These are phyloP conservation scores for Rutstroemia sp. DNA, from an alignment of 2,329 filamentous ascomycete genomes.

Conservation along the genomic window DNA sequence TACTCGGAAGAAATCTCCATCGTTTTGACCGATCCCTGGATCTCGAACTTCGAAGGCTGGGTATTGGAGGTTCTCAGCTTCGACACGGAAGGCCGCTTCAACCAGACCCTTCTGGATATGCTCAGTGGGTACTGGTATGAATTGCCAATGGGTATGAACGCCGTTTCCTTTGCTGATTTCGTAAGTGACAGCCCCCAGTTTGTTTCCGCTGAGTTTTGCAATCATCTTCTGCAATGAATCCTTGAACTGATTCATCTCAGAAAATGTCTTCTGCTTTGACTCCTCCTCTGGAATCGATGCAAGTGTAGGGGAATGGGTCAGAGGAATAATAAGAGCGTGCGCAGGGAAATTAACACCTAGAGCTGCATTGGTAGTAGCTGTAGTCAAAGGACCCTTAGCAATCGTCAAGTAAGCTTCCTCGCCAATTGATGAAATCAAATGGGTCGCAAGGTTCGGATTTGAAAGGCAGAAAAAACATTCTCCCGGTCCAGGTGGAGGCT, in stretches of 20 bases:
- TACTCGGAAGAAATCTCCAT: constrained; percentile 69
- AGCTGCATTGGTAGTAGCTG: constrained; percentile 55
- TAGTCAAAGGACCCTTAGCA: constrained; percentile 82
- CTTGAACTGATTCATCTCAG: constrained; percentile 80
- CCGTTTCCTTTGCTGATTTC: constrained; percentile 79
- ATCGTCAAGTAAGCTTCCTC: constrained; percentile 83
- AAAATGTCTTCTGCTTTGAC: constrained; percentile 49
- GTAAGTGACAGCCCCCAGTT: constrained; percentile 80
- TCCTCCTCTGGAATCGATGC: constrained; percentile 50
- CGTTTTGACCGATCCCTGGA: constrained; percentile 43
- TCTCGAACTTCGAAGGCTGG: constrained; percentile 43
- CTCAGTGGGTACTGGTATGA: constrained; percentile 66
- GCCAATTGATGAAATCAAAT: constrained; percentile 86
- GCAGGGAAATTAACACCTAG: constrained; percentile 66
- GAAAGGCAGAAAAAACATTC: constrained; percentile 95
- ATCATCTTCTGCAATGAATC: constrained; percentile 75
- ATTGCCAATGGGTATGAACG: constrained; percentile 91
- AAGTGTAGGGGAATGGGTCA: constrained; percentile 73
- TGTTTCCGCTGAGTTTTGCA: constrained; percentile 40
- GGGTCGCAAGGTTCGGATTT: constrained; percentile 73
- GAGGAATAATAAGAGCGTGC: constrained; percentile 86
- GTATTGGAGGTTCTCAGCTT: constrained; percentile 67
- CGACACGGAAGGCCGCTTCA: constrained; percentile 80
- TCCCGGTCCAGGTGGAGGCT: constrained; percentile 60
- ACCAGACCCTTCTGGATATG: constrained; percentile 67